phyloP scores from a whole-genome alignment of 805 yeast genomes.

The Babjeviella inositovora region DNA sequence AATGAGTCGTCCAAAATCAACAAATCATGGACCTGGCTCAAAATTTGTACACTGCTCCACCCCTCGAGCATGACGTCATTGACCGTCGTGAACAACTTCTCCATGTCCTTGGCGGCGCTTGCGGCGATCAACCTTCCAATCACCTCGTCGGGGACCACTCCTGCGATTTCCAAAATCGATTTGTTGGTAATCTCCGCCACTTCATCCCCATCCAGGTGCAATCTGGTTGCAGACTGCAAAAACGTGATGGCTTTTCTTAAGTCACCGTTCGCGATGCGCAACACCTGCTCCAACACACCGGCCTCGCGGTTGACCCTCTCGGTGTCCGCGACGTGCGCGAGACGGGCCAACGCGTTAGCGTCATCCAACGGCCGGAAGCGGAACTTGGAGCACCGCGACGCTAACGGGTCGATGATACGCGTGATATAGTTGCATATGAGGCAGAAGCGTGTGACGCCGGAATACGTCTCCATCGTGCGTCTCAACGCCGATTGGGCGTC shows the following conservation, averaged over 20 bases:
- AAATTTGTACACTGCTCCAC: conserved; percentile 63
- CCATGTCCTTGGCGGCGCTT: conserved; percentile 9
- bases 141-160: conserved; percentile 41
- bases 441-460: conserved; percentile 85
- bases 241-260: conserved; percentile 84
- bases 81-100: conserved; percentile 21
- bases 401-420: conserved; percentile 89
- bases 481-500: conserved; percentile 93
- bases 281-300: conserved; percentile 42
- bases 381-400: conserved; percentile 92
- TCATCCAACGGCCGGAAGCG: conserved; percentile 71
- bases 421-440: conserved; percentile 93
- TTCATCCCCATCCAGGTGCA: conserved; percentile 12
- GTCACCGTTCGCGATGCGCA: conserved; percentile 76
- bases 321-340: conserved; percentile 38
- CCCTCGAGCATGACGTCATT: conserved; percentile 45
- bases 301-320: conserved; percentile 28
- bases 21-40: conserved; percentile 56
- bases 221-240: conserved; percentile 68
- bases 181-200: conserved; percentile 17
- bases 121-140: conserved; percentile 22
- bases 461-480: conserved; percentile 85
- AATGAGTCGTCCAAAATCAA: conserved; percentile 39
- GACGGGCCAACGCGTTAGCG: conserved; percentile 51
- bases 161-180: conserved; percentile 58